Evolutionary conservation across 768 basidiomycete genomes (phyloP).

Genomic region (Agrocybe praecox): DNA sequence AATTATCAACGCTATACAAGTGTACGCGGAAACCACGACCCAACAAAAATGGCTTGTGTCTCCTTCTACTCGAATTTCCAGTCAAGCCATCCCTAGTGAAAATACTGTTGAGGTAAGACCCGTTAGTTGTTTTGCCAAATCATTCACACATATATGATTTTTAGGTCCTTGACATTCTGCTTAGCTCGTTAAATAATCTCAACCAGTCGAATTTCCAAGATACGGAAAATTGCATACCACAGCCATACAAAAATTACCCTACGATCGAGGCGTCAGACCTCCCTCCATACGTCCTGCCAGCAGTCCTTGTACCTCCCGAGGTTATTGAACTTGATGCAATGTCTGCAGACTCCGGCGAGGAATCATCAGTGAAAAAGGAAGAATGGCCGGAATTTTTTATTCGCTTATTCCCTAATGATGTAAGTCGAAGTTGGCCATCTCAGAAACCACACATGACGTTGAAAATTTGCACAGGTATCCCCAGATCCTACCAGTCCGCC

Average conservation of each 20-base stretch:
- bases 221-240: constrained; percentile 56
- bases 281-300: constrained; percentile 68
- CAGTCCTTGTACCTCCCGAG: constrained; percentile 86
- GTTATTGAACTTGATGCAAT: constrained; percentile 79
- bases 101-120: constrained; percentile 62
- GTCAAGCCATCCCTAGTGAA: constrained; percentile 42
- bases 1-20: constrained; percentile 72
- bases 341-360: constrained; percentile 68
- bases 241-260: constrained; percentile 60
- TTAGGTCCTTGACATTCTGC: constrained; percentile 76
- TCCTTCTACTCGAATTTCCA: constrained; percentile 57
- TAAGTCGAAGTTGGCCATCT: constrained; percentile 19
- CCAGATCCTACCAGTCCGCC: constrained; percentile 73
- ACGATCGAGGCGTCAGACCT: constrained; percentile 40
- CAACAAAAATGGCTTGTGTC: constrained; percentile 68
- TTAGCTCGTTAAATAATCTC: constrained; percentile 64
- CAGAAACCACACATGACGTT: background rate
- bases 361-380: constrained; percentile 74
- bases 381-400: constrained; percentile 81
- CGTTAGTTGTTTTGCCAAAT: background rate
- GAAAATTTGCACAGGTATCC: constrained; percentile 55
- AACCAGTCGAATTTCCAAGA: constrained; percentile 63
- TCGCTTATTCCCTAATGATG: constrained; percentile 65
- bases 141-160: constrained; percentile 6
- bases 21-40: constrained; percentile 64